These are phyloP conservation scores for Luffa acutangula DNA, from an alignment of 306 rosid species.

Conservation along the genomic window DNA sequence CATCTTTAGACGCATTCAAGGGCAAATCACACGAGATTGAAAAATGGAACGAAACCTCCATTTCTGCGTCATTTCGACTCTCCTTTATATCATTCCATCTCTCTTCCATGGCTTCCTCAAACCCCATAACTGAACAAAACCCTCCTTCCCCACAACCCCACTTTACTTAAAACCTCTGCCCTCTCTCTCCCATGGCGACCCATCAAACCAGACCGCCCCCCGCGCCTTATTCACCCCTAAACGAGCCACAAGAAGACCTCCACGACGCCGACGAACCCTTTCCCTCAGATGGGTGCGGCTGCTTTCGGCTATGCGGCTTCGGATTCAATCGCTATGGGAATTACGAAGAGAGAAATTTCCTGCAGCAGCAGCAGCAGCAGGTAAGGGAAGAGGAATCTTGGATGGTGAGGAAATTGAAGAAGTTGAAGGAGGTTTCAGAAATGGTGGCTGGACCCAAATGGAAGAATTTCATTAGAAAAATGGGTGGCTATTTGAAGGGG, in stretches of 20 bases:
- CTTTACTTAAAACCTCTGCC: neutral
- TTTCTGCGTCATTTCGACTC: neutral
- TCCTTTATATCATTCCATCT: neutral
- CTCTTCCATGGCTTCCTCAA: constrained; percentile 11
- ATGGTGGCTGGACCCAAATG: constrained; percentile 64
- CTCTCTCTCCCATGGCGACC: constrained; percentile 21
- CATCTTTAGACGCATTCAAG: neutral
- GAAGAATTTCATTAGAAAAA: constrained; percentile 62
- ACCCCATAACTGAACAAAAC: neutral
- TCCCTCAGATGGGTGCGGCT: constrained; percentile 26
- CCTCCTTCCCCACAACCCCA: neutral
- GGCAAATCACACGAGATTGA: neutral
- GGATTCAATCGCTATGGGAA: constrained; percentile 14
- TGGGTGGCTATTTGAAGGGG: constrained; percentile 25
- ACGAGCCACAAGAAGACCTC: constrained; percentile 16
- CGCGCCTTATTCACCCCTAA: constrained; percentile 15
- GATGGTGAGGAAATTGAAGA: constrained; percentile 31
- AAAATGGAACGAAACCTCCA: neutral
- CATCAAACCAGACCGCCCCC: constrained; percentile 16
- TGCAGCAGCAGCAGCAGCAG: constrained; percentile 5
- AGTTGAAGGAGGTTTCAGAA: constrained; percentile 42
- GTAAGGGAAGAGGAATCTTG: constrained; percentile 20
- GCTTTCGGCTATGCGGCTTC: constrained; percentile 26
- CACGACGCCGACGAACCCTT: constrained; percentile 18
- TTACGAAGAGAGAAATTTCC: constrained; percentile 12